Conservation (phyloP, 176 grass and related monocot genomes). For the Aegilops longissima region DNA sequence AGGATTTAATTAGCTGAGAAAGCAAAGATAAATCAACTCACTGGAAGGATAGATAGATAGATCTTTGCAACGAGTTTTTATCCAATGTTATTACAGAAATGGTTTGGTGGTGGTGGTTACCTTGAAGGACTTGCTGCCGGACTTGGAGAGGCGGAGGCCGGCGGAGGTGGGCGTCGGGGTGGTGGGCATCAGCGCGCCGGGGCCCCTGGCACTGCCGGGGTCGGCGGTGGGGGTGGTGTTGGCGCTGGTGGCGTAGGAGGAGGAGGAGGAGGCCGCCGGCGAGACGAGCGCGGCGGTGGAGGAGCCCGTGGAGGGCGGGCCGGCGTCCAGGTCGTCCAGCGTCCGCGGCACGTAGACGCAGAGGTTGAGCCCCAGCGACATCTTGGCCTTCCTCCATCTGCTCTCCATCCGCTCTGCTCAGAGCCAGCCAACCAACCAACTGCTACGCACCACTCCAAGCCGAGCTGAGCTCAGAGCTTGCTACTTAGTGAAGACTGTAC, state of each 20-base stretch:
- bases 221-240: constrained; percentile 45
- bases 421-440: not conserved
- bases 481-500: not conserved
- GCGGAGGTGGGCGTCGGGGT: constrained; percentile 82
- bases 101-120: constrained; percentile 13
- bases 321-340: constrained; percentile 48
- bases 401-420: constrained; percentile 46
- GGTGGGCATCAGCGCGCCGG: constrained; percentile 73
- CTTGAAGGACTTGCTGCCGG: constrained; percentile 83
- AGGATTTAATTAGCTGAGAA: constrained; percentile 8
- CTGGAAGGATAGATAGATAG: no score
- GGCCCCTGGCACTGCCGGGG: constrained; percentile 11
- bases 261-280: constrained; percentile 37
- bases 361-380: constrained; percentile 78
- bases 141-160: constrained; percentile 82
- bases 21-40: not conserved
- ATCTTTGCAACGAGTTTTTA: no score
- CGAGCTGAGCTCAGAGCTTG: not conserved
- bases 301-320: constrained; percentile 37
- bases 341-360: constrained; percentile 81
- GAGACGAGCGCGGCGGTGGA: constrained; percentile 56
- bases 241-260: constrained; percentile 48
- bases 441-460: not conserved
- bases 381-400: constrained; percentile 91
- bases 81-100: no score